Base-by-base conservation (phyloP, 2,329 filamentous ascomycete genomes). In the Phaeosphaeriaceae sp. region DNA sequence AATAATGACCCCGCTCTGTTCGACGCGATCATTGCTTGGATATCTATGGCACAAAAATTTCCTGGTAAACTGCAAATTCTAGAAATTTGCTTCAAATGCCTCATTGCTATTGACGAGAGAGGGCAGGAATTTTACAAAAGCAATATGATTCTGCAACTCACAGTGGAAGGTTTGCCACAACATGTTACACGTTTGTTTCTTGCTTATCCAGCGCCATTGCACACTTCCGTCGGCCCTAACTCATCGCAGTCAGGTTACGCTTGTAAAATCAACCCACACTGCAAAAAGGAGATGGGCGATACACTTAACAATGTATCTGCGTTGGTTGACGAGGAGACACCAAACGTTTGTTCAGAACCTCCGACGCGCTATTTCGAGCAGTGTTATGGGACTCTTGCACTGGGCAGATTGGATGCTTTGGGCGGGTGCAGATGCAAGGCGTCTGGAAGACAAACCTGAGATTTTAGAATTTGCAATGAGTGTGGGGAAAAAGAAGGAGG, bases 381-480 rank as follows among this genome's bases (percentile, higher is more conserved):
- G 26, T 26, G 6, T 20, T 23, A 37, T 29, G 23, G 42, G 20
- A 13, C 9, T 23, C 21, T 30, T 37, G 33, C 33, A 35, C 16
- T 45, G 42, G 33, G 42, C 32, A 2, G 32, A 45, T 21, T 45
- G 42, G 42, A 8, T 37, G 15, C 17, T 45, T 9, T 45, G 42
- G 42, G 42, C 42, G 5, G 32, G 42, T 6, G 42, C 42, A 17
- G 42, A 44, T 29, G 17, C 42, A 13, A 35, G 42, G 8, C 42
- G 32, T 20, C 21, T 45, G 12, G 33, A 32, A 16, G 33, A 15
- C 11, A 33, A 45, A 15, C 26, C 28, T 34, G 32, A 21, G 8
- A 28, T 45, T 13, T 21, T 45, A 16, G 42, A 29, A 11, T 30
- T 26, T 18, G 33, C 21, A 6, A 13, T 20, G 33, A 29, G 17